These are phyloP conservation scores for Gymnopilus dilepis DNA, from an alignment of 768 basidiomycete genomes.

Conservation along the genomic window DNA sequence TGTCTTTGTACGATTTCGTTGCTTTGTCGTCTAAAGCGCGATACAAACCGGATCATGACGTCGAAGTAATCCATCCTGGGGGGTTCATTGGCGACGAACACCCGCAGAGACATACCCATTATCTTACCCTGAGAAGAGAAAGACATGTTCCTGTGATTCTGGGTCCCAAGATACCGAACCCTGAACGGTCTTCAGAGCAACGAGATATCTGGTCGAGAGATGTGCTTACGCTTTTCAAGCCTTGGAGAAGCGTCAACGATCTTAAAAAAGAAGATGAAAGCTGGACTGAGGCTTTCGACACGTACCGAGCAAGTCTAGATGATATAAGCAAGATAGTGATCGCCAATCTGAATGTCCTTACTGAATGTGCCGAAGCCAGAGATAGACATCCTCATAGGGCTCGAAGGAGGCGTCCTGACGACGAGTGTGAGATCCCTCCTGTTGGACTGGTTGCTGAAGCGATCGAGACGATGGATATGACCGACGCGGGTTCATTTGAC, in stretches of 20 bases:
- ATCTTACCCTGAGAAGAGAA: background rate
- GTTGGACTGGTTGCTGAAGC: background rate
- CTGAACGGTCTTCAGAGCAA: background rate
- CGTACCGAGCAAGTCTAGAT: background rate
- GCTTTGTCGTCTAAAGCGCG: background rate
- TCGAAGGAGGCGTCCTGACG: background rate
- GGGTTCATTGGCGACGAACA: background rate
- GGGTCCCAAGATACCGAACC: background rate
- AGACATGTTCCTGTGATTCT: background rate
- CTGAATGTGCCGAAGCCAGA: constrained; percentile 8
- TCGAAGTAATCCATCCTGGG: background rate
- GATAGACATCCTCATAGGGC: background rate
- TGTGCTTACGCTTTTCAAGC: background rate
- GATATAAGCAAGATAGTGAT: background rate
- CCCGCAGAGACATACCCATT: background rate
- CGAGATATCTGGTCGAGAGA: background rate
- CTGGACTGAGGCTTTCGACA: background rate
- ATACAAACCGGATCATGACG: background rate
- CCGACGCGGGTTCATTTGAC: background rate
- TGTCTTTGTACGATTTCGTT: background rate
- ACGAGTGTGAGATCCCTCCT: background rate
- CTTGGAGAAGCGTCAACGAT: background rate
- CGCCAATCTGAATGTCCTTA: constrained; percentile 4
- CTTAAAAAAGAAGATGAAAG: background rate
- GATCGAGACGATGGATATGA: background rate